Base-by-base conservation (phyloP, 768 basidiomycete species). In the Collybiopsis confluens region DNA sequence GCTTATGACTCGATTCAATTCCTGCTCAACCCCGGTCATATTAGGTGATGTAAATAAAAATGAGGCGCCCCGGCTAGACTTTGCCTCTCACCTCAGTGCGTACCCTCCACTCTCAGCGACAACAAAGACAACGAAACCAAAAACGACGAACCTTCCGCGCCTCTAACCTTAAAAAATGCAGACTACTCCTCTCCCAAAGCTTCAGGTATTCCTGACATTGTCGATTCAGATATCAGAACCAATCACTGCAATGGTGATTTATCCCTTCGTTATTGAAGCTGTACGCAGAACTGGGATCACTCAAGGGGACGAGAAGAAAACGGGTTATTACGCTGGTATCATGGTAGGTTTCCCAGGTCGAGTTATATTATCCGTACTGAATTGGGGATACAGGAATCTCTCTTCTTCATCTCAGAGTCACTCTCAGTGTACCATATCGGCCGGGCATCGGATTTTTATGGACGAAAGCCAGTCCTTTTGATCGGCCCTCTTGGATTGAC, bases 401-500 rank as follows among this genome's bases (percentile, higher is more conserved):
- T 18, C 57, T 73, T 52, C 13, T 33, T 33, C 30, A 33, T 33
- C 13, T 33, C 30, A 13, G 30, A 33, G 13, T 33, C 30, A 6
- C 30, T 33, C 13, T 33, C 13, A 33, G 30, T 13, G 30, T 33
- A 33, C 30, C 30, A 33, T 33, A 13, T 13, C 13, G 30, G 30
- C 13, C 30, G 30, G 13, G 30, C 30, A 13, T 33, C 30, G 5
- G 30, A 33, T 33, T 33, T 33, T 33, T 33, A 33, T 33, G 30
- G 30, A 33, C 5, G 30, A 33, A 33, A 13, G 30, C 30, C 30
- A 13, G 5, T 33, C 30, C 30, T 33, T 33, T 33, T 33, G 30
- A 55, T 73, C 18, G 77, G 74, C 0, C 72, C 74, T 0, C 54
- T 75, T 23, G 76, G 77, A 10, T 61, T 76, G 13, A 46, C 70